Base-by-base conservation (phyloP, 371 early-diverging fungal genomes). In the Rhizomucor pusillus region DNA sequence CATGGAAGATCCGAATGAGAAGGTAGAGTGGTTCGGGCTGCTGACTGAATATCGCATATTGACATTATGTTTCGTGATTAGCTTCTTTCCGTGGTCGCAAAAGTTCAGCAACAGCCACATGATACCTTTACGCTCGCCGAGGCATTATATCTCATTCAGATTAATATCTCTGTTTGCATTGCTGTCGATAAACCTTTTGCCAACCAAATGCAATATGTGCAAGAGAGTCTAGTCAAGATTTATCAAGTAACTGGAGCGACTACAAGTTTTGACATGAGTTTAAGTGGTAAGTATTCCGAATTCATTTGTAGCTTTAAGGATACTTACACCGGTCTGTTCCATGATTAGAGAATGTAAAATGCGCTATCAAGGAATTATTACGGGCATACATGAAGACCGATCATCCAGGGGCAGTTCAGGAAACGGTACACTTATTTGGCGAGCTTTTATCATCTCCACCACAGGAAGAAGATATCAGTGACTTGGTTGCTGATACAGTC, bases 301-400 rank as follows among this genome's bases (percentile, higher is more conserved):
- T 37, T 37, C 14, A 37, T 37, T 37, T 9, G 14, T 37, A 11
- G 37, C 9, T n/a, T n/a, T n/a, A n/a, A n/a, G 3, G 29, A 29
- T 29, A 29, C 7, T 29, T 29, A 29, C 29, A 7, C 29, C 7
- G 3, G 3, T 29, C 3, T 29, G 3, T 29, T 29, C 29, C 10
- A 25, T 16, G 52, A 55, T 39, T 43, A 47, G n/a, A 43, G 36
- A 45, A 45, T 45, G 23, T 20, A 18, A 19, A 18, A 45, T n/a
- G 19, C 20, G 14, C 45, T 18, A 12, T 50, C 1, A 22, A 40
- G 10, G 39, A 16, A 24, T 14, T 50, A 2, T 19, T 37, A 7
- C 1, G 5, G 36, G 18, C 40, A 39, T 50, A 44, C 29, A 43
- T 52, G 6, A 36, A 52, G 9, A 52, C 19, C 43, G 34, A 52